Percentiles rank a stretch among this genome's conserved stretches.
These are phyloP conservation scores for Psophocarpus tetragonolobus DNA, from an alignment of 306 rosid genomes.

Conservation along the genomic window DNA sequence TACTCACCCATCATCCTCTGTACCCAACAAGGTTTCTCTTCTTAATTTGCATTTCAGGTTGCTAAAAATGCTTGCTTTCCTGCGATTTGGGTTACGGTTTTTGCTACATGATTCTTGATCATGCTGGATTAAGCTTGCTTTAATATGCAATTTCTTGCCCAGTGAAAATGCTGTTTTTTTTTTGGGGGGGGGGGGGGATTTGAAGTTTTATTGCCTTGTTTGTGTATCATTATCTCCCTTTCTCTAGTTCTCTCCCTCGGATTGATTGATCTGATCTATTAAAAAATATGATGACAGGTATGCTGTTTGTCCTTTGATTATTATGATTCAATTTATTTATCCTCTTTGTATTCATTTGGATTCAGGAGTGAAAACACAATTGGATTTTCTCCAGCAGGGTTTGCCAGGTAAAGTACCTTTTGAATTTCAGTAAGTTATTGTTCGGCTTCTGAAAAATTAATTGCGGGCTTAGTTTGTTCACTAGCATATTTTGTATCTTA, in stretches of 20 bases:
- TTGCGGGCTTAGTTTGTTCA: conserved; percentile 6
- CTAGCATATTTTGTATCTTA: conserved; percentile 12
- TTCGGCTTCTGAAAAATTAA: conserved; percentile 21
- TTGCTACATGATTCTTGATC: conserved; percentile 33
- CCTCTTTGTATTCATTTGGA: conserved; percentile 33
- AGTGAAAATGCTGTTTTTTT: background rate
- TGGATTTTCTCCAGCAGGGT: conserved; percentile 91
- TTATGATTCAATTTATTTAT: conserved; percentile 23
- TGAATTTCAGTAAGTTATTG: conserved; percentile 11
- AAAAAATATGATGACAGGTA: background rate
- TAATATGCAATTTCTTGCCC: conserved; percentile 17
- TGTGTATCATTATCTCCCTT: background rate
- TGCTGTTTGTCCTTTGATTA: conserved; percentile 2
- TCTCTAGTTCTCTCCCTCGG: background rate
- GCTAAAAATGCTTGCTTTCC: conserved; percentile 44
- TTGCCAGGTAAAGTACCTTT: conserved; percentile 71
- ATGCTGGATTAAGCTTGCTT: conserved; percentile 30
- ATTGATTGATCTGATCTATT: conserved; percentile 33
- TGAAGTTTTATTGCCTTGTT: conserved; percentile 30
- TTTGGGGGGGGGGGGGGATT: background rate
- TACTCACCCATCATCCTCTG: conserved; percentile 90
- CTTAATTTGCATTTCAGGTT: conserved; percentile 36
- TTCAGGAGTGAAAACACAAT: conserved; percentile 77
- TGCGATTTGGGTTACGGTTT: conserved; percentile 22
- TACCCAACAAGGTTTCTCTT: conserved; percentile 78